Conservation (phyloP, 2,329 filamentous ascomycete species). For the Colletotrichum lindemuthianum region DNA sequence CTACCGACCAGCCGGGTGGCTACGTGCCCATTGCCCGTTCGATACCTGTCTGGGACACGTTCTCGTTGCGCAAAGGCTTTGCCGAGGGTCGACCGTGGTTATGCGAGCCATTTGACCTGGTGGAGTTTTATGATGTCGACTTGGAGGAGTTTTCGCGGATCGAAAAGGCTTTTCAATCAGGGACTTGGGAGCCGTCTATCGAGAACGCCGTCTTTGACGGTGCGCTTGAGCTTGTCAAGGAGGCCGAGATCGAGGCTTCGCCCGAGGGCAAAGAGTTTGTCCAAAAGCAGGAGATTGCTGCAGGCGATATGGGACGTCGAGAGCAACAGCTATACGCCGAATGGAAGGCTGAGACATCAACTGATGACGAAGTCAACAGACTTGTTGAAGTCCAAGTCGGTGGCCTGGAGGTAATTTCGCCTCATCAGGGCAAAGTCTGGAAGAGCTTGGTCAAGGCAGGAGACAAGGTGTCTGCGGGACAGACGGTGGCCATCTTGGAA, state of each 20-base stretch:
- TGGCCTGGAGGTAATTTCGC: conserved; percentile 48
- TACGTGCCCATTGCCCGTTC: conserved; percentile 49
- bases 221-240: no score
- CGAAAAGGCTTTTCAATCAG: conserved; percentile 42
- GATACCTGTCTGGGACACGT: conserved; percentile 47
- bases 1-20: conserved; percentile 50
- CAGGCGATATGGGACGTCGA: no score
- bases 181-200: conserved; percentile 40
- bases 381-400: conserved; percentile 32
- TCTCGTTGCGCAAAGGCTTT: conserved; percentile 45
- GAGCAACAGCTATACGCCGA: background rate
- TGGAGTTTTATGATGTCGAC: conserved; percentile 47
- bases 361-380: conserved; percentile 18
- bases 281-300: no score
- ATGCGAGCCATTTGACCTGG: conserved; percentile 47
- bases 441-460: conserved; percentile 58
- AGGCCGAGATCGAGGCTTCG: no score
- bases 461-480: conserved; percentile 51
- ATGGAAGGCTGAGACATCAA: conserved; percentile 41
- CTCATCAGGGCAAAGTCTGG: conserved; percentile 63
- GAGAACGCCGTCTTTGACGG: conserved; percentile 38
- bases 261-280: no score
- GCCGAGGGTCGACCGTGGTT: conserved; percentile 46
- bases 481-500: conserved; percentile 59
- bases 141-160: conserved; percentile 45